These are phyloP conservation scores for Ogataea corticis DNA, from an alignment of 805 yeast genomes.

Conservation along the genomic window DNA sequence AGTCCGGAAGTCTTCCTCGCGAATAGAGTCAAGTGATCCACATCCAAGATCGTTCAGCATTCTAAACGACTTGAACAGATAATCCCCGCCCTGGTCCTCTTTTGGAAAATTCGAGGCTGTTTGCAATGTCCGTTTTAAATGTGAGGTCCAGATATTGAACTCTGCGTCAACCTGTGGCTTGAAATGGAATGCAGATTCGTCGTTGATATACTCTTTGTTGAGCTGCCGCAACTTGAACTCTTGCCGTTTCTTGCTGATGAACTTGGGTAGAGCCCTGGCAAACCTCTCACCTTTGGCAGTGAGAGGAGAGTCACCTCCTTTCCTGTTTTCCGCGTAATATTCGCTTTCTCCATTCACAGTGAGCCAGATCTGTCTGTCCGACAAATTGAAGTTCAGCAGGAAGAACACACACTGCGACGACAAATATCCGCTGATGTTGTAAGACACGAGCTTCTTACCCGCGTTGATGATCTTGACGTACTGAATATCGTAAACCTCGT, in stretches of 20 bases:
- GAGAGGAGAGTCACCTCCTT: conserved; percentile 37
- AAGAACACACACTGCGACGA: conserved; percentile 59
- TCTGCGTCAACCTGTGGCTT: conserved; percentile 25
- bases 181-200: conserved; percentile 25
- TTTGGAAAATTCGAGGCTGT: conserved; percentile 34
- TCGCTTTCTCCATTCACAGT: conserved; percentile 37
- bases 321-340: conserved; percentile 26
- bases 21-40: conserved; percentile 36
- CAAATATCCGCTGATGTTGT: conserved; percentile 56
- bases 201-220: conserved; percentile 35
- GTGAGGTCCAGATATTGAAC: conserved; percentile 39
- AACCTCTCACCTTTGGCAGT: conserved; percentile 33
- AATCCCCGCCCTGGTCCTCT: conserved; percentile 26
- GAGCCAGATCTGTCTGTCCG: conserved; percentile 40
- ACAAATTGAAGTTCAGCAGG: conserved; percentile 41
- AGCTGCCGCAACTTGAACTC: conserved; percentile 36
- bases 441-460: conserved; percentile 56
- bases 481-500: conserved; percentile 49
- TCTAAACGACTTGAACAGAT: conserved; percentile 33
- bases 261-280: conserved; percentile 37
- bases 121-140: conserved; percentile 33
- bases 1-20: conserved; percentile 31
- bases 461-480: conserved; percentile 66
- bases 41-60: conserved; percentile 38
- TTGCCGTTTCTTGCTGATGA: conserved; percentile 34